Evolutionary conservation across 495 filamentous ascomycete genomes (phyloP), one percentile per base, ranked within the genome.

Genomic region (Aspergillus biplanus): DNA sequence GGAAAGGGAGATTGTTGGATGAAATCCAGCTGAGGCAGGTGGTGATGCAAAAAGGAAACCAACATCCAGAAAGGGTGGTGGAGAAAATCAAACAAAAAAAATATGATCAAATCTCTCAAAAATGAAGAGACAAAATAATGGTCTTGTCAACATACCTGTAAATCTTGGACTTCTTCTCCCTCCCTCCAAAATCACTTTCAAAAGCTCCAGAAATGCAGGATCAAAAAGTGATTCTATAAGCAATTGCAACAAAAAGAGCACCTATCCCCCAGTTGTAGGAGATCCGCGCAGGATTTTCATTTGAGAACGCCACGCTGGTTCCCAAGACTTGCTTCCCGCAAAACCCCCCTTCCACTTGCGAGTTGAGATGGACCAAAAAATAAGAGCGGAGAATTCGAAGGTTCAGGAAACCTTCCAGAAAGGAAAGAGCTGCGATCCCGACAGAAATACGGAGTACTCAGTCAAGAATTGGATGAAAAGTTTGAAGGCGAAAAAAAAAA

Each of bases 341-440:
- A 21, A 34, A 31, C 52, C 42, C 42, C 32, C 55, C 47, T 48
- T 47, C 35, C 8, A 27, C 32, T 50, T 13, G 21, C 21, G 21
- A 27, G 21, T 27, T 27, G 31, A 48, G 52, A 49, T 21, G 8
- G 49, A 47, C 34, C n/a, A 39, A 57, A 61, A 58, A 37, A 49
- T 5, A 37, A 55, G 21, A 66, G 59, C 57, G 35, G 33, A 47
- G 55, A 6, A 49, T 47, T 27, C 27, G 59, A 61, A 56, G 47
- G 12, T 65, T 66, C 49, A 61, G 49, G 58, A 57, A 64, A 58
- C 52, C 57, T 69, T 66, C 67, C 58, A 69, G 67, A 64, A 69
- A 59, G 33, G 53, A 58, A 33, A 52, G 39, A 48, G 47, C 39
- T 27, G 21, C 21, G 21, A 27, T 27, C 21, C 21, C 21, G 21